phyloP scores from a whole-genome alignment of 805 yeast genomes.

The Ogataea paraovalis region DNA sequence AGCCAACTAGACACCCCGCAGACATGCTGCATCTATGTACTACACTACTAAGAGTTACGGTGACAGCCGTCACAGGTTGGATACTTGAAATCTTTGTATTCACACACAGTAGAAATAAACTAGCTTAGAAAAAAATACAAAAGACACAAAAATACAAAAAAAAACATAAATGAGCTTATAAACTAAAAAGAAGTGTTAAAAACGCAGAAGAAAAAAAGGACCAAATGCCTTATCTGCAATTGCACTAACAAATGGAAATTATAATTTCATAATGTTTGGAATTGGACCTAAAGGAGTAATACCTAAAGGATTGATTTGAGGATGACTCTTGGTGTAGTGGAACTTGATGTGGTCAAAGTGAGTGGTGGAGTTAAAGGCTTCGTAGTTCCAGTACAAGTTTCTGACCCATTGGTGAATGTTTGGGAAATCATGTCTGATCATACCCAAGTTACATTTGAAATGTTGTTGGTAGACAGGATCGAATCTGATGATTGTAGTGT shows the following conservation, averaged over 20 bases:
- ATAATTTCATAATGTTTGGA: slow-evolving; percentile 61
- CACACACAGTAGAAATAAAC: too few relatives aligned
- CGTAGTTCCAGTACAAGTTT: slow-evolving; percentile 72
- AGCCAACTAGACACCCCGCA: too few relatives aligned
- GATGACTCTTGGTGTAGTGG: slow-evolving; percentile 87
- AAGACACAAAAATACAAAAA: too few relatives aligned
- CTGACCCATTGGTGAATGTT: slow-evolving; percentile 73
- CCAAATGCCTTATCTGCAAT: neutral
- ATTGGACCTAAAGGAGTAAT: slow-evolving; percentile 89
- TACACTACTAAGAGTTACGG: too few relatives aligned
- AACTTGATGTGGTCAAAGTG: slow-evolving; percentile 85
- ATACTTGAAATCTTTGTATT: too few relatives aligned
- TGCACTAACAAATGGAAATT: neutral
- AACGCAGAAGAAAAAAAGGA: neutral
- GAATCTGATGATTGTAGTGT: slow-evolving; percentile 82
- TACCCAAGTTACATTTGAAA: slow-evolving; percentile 85
- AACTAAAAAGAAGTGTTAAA: too few relatives aligned
- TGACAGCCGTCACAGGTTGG: too few relatives aligned
- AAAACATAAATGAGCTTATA: too few relatives aligned
- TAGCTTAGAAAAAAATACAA: too few relatives aligned
- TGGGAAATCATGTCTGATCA: slow-evolving; percentile 79
- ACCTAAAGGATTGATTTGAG: slow-evolving; percentile 71
- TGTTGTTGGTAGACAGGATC: slow-evolving; percentile 94
- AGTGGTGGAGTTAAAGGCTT: slow-evolving; percentile 71
- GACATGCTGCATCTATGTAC: too few relatives aligned